Percentiles rank a stretch among this genome's conserved stretches.
Conservation (phyloP, 2,329 filamentous ascomycete species). For the Talaromyces pinophilus region DNA sequence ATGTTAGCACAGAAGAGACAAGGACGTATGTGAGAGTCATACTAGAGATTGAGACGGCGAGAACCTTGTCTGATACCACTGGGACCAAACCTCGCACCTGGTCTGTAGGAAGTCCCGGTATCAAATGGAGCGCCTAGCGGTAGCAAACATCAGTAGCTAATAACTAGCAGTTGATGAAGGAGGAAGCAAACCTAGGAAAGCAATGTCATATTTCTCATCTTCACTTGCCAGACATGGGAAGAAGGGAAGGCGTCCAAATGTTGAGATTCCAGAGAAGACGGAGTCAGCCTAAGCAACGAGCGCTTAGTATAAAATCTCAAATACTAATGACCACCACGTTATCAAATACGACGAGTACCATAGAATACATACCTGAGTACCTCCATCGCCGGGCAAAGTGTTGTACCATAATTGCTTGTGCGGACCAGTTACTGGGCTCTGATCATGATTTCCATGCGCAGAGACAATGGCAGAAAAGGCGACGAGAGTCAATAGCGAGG, state of each 20-base stretch:
- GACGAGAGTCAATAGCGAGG: conserved; percentile 11
- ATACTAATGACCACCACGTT: neutral
- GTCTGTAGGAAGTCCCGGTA: conserved; percentile 81
- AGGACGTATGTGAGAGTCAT: conserved; percentile 42
- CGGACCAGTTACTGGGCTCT: conserved; percentile 66
- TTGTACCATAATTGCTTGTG: conserved; percentile 81
- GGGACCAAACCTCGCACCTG: conserved; percentile 80
- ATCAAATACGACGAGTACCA: neutral
- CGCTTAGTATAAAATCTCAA: neutral
- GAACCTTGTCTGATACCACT: conserved; percentile 85
- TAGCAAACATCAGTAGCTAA: neutral
- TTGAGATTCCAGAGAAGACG: conserved; percentile 84
- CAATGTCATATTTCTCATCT: conserved; percentile 76
- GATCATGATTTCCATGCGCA: conserved; percentile 62
- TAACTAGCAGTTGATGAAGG: neutral
- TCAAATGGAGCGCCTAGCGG: conserved; percentile 73
- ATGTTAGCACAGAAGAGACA: neutral
- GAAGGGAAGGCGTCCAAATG: conserved; percentile 78
- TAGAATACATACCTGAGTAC: conserved; percentile 64
- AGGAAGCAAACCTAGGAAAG: conserved; percentile 67
- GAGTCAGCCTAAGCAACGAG: conserved; percentile 67
- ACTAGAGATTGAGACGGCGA: conserved; percentile 83
- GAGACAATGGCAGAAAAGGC: conserved; percentile 47
- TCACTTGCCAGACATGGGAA: conserved; percentile 71
- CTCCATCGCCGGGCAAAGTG: conserved; percentile 76